Evolutionary conservation across 805 yeast genomes (phyloP), one percentile per base, ranked within the genome.

Genomic region (Yamadazyma insecticola): DNA sequence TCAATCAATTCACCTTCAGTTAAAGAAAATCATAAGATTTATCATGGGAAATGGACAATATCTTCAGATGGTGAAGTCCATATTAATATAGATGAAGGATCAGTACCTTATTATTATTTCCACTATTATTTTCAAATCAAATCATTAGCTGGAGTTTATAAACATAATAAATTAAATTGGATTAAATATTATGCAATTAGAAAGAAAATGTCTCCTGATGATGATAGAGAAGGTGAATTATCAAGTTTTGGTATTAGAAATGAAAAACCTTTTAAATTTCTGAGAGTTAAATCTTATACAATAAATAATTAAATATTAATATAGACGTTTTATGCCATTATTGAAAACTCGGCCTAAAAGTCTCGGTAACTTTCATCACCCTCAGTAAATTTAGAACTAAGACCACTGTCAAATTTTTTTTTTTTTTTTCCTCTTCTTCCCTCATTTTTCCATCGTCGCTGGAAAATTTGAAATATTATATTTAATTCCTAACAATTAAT

Each of bases 211-310:
- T 30, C 25, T 17, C 51, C 46, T 5, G 48, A 53, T 20, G 36
- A 26, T 20, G 67, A 78, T 16, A 71, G 76, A 9, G 76, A 70
- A 28, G 67, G 70, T 8, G 74, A 74, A 30, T 39, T 44, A n/a
- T 45, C 53, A 10, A 63, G 60, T 23, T 74, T 86, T 45, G 66
- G 76, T 4, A 54, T 82, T 37, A 67, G 63, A 22, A 83, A 84
- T 42, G 97, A 89, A 50, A 81, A 80, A 44, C 78, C 88, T 9
- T 89, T 85, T 56, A 75, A 71, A 44, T 89, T 87, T 49, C 78
- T 83, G 38, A 61, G 83, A 28, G 90, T 81, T 1, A 64, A 59
- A 39, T 57, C 67, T 24, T 68, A 35, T 26, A 16, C 23, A 10
- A 13, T 23, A 5, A 24, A 33, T 19, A 32, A 29, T 26, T 39